Percentiles rank a stretch among this genome's conserved stretches.
These are phyloP conservation scores for Xylaria venustula DNA, from an alignment of 495 filamentous ascomycete genomes.

Conservation along the genomic window DNA sequence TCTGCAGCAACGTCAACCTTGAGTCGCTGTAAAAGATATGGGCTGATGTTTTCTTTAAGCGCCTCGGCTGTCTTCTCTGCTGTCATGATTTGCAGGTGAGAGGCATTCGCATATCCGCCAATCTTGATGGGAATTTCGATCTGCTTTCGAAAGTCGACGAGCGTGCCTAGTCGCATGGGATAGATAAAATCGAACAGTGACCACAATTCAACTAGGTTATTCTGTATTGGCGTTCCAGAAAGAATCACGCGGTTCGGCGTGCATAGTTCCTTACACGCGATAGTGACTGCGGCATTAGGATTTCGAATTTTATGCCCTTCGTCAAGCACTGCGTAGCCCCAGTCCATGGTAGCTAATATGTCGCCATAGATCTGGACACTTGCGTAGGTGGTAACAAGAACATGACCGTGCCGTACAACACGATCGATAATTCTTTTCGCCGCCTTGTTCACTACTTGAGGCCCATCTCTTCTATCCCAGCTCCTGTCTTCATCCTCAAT, in stretches of 20 bases:
- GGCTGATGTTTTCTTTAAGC: conserved; percentile 85
- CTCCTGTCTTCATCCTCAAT: conserved; percentile 66
- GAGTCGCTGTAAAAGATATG: conserved; percentile 88
- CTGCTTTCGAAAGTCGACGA: conserved; percentile 82
- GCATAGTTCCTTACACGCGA: conserved; percentile 85
- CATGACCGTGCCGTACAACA: conserved; percentile 84
- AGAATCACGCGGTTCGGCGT: conserved; percentile 89
- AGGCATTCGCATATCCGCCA: conserved; percentile 91
- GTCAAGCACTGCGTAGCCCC: conserved; percentile 92
- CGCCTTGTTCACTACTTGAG: conserved; percentile 51
- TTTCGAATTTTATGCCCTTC: conserved; percentile 98
- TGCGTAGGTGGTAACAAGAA: conserved; percentile 91
- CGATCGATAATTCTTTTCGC: conserved; percentile 77
- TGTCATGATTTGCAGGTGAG: conserved; percentile 87
- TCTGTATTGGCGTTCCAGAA: conserved; percentile 96
- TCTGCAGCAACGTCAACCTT: conserved; percentile 94
- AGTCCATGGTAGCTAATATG: conserved; percentile 74
- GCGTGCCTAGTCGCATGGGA: conserved; percentile 88
- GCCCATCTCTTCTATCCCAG: conserved; percentile 45
- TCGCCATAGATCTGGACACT: conserved; percentile 85
- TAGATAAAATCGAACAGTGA: conserved; percentile 95
- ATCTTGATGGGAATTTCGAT: conserved; percentile 91
- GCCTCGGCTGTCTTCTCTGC: conserved; percentile 87
- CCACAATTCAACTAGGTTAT: conserved; percentile 95
- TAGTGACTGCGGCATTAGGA: conserved; percentile 86